Base-by-base conservation (phyloP, 75 land plant genomes). In the Cupressus sempervirens region DNA sequence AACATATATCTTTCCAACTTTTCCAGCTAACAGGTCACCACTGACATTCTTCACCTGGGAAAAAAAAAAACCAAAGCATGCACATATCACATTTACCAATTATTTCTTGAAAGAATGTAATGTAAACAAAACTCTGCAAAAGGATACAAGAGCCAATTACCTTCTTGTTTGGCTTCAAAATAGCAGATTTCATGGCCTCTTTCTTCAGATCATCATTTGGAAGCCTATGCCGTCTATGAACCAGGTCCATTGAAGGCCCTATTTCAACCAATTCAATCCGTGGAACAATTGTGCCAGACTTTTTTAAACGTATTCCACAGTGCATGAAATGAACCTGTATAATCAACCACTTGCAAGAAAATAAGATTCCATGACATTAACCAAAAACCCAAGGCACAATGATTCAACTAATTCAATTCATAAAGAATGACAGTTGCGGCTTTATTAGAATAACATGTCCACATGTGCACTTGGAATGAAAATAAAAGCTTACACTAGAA, bases 241-340 rank as follows among this genome's bases (percentile, higher is more conserved):
- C 93, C 82, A 97, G 83, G 82, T 95, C 98, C 94, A 97, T 90
- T n/a, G 95, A 97, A 5, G 99, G 98, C 8, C 99, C 99, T 48
- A 94, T 94, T 79, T 97, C 99, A 8, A 97, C 91, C 16, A 97
- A 84, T 85, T 95, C 99, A 85, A 94, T 92, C 45, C 93, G 76
- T 79, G 99, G 99, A 30, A 96, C 89, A 20, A 89, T 81, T 53
- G 98, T 89, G 62, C 98, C 99, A 16, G 99, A 95, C 82, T 91
- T 93, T 85, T 92, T 95, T 48, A 97, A 86, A 76, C 93, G 92
- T 67, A 97, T 76, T 26, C 93, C 98, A 89, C 96, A 97, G 72
- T 97, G 99, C 85, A 88, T 92, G 77, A 97, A 88, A 38, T 73
- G 82, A 29, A 90, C 83, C 88, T 88, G 80, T 11, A 62, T 58